Percentiles rank a stretch among this genome's conserved stretches.
Conservation (phyloP, 169 alveolate species). For the Theileria sp. region DNA sequence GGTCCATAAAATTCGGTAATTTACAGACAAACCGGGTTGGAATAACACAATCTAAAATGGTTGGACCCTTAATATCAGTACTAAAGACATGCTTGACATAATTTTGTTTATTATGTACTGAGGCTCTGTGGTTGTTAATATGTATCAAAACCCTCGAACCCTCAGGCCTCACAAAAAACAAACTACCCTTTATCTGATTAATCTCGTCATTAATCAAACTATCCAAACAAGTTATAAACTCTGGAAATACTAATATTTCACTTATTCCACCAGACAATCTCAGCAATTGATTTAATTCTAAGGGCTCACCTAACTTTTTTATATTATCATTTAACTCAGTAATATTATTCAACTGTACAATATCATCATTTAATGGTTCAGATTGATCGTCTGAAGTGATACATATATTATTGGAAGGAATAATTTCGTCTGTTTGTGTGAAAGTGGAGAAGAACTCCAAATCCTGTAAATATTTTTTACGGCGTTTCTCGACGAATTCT, state of each 20-base stretch:
- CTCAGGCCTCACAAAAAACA: conserved; percentile 54
- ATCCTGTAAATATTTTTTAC: conserved; percentile 1
- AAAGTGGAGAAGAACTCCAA: neutral
- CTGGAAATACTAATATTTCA: conserved; percentile 41
- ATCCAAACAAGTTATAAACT: conserved; percentile 47
- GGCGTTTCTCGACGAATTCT: conserved; percentile 21
- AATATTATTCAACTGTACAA: neutral
- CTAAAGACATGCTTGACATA: conserved; percentile 7
- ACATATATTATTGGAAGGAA: neutral
- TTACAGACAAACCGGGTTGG: neutral
- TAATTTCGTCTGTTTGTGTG: neutral
- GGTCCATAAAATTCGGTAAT: neutral
- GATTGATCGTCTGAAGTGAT: neutral
- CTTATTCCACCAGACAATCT: conserved; percentile 5
- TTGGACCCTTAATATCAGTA: conserved; percentile 55
- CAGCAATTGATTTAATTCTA: neutral
- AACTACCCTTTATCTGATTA: conserved; percentile 23
- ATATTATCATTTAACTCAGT: neutral
- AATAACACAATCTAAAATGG: conserved; percentile 56
- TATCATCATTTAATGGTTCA: neutral
- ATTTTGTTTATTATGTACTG: conserved; percentile 34
- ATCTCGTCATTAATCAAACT: conserved; percentile 50
- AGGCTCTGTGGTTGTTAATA: conserved; percentile 37
- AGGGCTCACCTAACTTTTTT: neutral
- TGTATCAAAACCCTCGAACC: conserved; percentile 46